phyloP scores from a whole-genome alignment of 768 basidiomycete genomes.

The Boletus reticulatus region DNA sequence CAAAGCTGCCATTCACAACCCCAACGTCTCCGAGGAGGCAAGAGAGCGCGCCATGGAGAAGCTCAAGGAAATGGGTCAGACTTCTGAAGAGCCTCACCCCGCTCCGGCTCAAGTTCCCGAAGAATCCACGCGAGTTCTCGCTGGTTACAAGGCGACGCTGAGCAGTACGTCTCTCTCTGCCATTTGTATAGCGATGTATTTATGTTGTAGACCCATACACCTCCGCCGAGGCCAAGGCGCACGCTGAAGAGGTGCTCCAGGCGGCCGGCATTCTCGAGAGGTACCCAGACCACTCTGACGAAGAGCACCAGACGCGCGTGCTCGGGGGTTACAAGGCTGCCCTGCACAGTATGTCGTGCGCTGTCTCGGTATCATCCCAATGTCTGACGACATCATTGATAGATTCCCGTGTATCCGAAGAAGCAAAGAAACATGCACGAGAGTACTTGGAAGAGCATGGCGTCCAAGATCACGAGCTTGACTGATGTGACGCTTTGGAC shows the following conservation, averaged over 20 bases:
- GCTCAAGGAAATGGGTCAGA: constrained; percentile 40
- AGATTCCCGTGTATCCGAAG: constrained; percentile 48
- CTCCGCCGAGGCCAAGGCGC: constrained; percentile 49
- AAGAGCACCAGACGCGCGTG: constrained; percentile 46
- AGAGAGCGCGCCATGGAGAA: constrained; percentile 46
- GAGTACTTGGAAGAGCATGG: constrained; percentile 36
- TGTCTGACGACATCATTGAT: background rate
- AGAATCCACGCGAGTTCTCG: constrained; percentile 30
- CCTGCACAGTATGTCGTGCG: constrained; percentile 39
- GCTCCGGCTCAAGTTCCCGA: background rate
- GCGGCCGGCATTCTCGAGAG: constrained; percentile 40
- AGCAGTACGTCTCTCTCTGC: constrained; percentile 32
- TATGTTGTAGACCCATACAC: constrained; percentile 37
- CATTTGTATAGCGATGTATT: too few relatives aligned
- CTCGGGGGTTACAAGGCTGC: constrained; percentile 58
- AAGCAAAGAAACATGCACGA: constrained; percentile 47
- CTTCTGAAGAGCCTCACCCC: background rate
- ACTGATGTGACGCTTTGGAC: background rate
- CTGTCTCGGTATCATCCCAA: too few relatives aligned
- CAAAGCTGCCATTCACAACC: constrained; percentile 59
- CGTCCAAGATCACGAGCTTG: constrained; percentile 8
- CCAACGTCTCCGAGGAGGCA: constrained; percentile 53
- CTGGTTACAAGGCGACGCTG: constrained; percentile 51
- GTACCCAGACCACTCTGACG: constrained; percentile 28
- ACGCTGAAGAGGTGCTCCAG: constrained; percentile 52